phyloP scores from a whole-genome alignment of 768 basidiomycete genomes.

The Rhodosporidiobolus sp. region DNA sequence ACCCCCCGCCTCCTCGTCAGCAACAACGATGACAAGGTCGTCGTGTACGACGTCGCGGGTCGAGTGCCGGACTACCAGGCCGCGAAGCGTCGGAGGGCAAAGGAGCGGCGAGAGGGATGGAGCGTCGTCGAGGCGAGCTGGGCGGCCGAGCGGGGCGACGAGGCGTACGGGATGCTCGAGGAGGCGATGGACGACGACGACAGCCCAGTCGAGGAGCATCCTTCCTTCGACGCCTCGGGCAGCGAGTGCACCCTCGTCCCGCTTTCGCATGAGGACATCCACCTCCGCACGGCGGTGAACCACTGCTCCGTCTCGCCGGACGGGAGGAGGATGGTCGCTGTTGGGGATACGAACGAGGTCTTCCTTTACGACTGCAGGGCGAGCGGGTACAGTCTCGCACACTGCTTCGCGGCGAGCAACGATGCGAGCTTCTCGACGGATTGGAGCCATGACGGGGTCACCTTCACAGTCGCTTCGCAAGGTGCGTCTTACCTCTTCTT shows the following conservation, averaged over 20 bases:
- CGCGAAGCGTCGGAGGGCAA: not conserved
- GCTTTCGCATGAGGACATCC: not conserved
- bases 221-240: constrained; percentile 49
- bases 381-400: constrained; percentile 50
- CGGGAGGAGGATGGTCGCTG: constrained; percentile 77
- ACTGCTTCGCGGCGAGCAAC: constrained; percentile 13
- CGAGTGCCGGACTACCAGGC: constrained; percentile 12
- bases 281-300: constrained; percentile 65
- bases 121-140: constrained; percentile 16
- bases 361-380: constrained; percentile 66
- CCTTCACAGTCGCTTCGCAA: constrained; percentile 79
- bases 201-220: constrained; percentile 47
- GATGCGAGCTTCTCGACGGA: constrained; percentile 76
- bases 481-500: constrained; percentile 13
- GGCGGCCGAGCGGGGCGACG: not conserved
- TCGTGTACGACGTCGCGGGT: constrained; percentile 58
- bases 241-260: constrained; percentile 57
- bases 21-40: constrained; percentile 80
- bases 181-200: constrained; percentile 14
- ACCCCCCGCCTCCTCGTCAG: constrained; percentile 71
- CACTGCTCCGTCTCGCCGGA: constrained; percentile 88
- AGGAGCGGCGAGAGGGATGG: not conserved
- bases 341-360: constrained; percentile 84
- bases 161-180: not conserved
- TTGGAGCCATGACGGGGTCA: constrained; percentile 69